Evolutionary conservation across 805 yeast species (phyloP), one percentile per base, ranked within the genome.

Genomic region (Metschnikowia cerradonensis): DNA sequence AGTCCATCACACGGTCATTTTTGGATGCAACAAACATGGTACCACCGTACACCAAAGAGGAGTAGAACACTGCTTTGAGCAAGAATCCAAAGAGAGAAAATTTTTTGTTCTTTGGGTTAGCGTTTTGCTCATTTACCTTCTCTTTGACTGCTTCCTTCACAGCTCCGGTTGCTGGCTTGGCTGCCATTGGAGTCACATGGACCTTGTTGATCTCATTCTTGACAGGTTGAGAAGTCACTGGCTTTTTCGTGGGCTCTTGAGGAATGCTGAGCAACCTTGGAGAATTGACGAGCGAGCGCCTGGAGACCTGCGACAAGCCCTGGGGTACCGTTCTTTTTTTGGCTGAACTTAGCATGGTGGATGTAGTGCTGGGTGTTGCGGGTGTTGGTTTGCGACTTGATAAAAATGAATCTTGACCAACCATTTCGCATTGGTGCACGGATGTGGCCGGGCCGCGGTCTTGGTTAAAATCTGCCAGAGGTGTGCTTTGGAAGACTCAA

Each of bases 1-100:
- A 72, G 58, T 73, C 77, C 73, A 72, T 65, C 14, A 73, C 76
- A 47, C 62, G 64, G 45, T 73, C 77, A 56, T 67, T 72, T 57
- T 72, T 73, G 50, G 77, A 72, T 46, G 77, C 77, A 37, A 56
- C 68, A 50, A 57, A 73, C 53, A 73, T 60, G 13, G 75, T 66
- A 20, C 71, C 70, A 2, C 77, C 78, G 51, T 73, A 73, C 6
- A 58, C 60, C 15, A 66, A 61, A 7, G 71, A 52, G 6, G 67
- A 64, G 23, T 62, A 47, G 8, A 68, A 50, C 11, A 66, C 54
- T 13, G 71, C 58, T 45, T 64, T 67, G 56, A 72, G 57, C 42
- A 73, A 51, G 40, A 70, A 63, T 3, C 67, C 63, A 30, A 64
- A 49, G 33, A 71, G 54, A 6, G 75, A 65, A 49, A 64, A 66